phyloP scores from a whole-genome alignment of 2,329 filamentous ascomycete genomes.

The Chaetothyriales sp. region DNA sequence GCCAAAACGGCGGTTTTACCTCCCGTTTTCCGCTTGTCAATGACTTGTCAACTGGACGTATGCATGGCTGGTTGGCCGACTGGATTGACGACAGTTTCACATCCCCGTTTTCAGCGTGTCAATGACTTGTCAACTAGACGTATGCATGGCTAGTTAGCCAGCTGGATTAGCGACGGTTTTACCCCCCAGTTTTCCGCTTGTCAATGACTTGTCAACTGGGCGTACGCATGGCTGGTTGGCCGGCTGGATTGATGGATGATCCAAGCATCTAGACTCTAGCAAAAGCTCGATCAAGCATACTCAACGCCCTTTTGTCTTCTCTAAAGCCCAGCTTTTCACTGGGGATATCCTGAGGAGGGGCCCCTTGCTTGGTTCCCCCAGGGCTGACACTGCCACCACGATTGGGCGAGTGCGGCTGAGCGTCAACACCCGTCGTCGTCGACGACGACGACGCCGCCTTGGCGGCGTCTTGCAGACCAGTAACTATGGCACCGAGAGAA shows the following conservation, averaged over 20 bases:
- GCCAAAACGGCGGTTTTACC: constrained; percentile 24
- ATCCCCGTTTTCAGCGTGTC: background rate
- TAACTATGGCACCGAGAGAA: constrained; percentile 38
- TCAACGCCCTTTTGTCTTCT: constrained; percentile 52
- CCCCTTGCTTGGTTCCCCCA: constrained; percentile 21
- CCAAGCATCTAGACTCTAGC: constrained; percentile 9
- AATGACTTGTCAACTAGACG: background rate
- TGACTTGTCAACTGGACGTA: background rate
- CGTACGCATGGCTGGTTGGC: background rate
- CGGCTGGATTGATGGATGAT: background rate
- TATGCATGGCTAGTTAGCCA: background rate
- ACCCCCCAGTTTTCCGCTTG: background rate
- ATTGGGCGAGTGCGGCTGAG: constrained; percentile 1
- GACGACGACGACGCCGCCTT: background rate
- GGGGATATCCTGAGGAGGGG: constrained; percentile 41
- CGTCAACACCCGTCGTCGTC: constrained; percentile 6
- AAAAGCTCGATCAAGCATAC: constrained; percentile 49
- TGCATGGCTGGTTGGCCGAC: background rate
- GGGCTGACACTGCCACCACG: constrained; percentile 31
- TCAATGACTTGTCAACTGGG: background rate
- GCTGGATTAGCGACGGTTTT: too few relatives aligned
- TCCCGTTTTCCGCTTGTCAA: background rate
- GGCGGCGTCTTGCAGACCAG: constrained; percentile 20
- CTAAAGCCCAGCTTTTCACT: constrained; percentile 44
- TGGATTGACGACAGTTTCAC: too few relatives aligned